Base-by-base conservation (phyloP, 140 eudicot genomes). In the Bidens hawaiensis region DNA sequence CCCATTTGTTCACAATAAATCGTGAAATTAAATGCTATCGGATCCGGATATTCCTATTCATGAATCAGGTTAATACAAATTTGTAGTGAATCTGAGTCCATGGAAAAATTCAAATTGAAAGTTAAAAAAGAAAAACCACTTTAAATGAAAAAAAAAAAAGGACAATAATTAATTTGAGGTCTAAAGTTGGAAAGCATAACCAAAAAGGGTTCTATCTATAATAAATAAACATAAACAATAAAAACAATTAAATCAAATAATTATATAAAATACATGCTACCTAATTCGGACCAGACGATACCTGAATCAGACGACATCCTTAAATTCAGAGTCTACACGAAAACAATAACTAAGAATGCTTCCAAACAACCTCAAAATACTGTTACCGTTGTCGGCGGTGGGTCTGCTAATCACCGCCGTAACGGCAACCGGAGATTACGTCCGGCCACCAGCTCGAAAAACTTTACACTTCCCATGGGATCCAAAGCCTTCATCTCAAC, bases 391-490 rank as follows among this genome's bases (percentile, higher is more conserved):
- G 19, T 22, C 45, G 34, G 43, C 15, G 43, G 43, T 38, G 43
- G 43, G 10, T 38, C 63, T 61, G 28, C 19, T 70, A 18, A n/a
- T 64, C 36, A 18, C 61, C 68, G 60, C 65, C 42, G 51, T 65
- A 18, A 57, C 28, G 6, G 76, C 46, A 26, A 41, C 70, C 5
- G 82, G 16, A 13, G 83, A 75, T 49, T 90, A 86, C 63, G 71
- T 90, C 71, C 84, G 97, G 14, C 95, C 95, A 7, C 95, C 84
- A 33, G 88, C 94, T 59, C 87, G 97, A 7, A 69, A 83, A 61
- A 73, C 77, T 9, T 74, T 90, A 31, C 78, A 68, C 12, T 86
- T 86, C 42, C 84, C 83, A 30, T 81, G 85, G 85, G 56, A 31
- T 67, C 64, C 65, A 10, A 84, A 80, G 18, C 67, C 66, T 59